Evolutionary conservation across 2,329 filamentous ascomycete species (phyloP), one percentile per base, ranked within the genome.

Genomic region (Knufia petricola): DNA sequence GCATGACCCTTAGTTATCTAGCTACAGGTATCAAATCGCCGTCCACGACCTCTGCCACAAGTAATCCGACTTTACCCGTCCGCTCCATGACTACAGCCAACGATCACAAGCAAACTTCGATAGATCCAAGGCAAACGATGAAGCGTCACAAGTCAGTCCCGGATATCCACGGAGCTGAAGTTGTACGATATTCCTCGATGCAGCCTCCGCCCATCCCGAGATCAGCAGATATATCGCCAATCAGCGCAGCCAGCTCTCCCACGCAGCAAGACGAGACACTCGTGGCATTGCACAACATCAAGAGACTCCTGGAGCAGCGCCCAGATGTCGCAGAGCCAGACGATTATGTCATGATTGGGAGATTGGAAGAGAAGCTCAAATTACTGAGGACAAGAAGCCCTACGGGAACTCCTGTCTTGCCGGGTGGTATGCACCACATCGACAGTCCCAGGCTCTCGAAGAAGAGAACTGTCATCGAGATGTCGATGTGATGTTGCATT

Each of bases 181-280:
- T 69, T 68, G 23, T 63, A 62, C 53, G 49, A 2, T 54, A 49
- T 21, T 61, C 65, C 46, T 62, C 63, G 23, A 70, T 71, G 58
- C 61, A 68, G 50, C 62, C 67, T 34, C 61, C 66, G 8, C 58
- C 62, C 2, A 55, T 64, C 39, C 66, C 65, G 3, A 65, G 64
- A 49, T 68, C 67, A 19, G 64, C 60, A 32, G 64, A 63, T 40
- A 63, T 66, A 10, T 71, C 69, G 28, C 69, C 79, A 31, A 69
- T 78, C 52, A 75, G 76, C 34, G 75, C 79, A 43, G 75, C 82
- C 1, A 76, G 46, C 15, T 51, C 67, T 23, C 84, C 84, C 1
- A 85, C 84, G 0, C 87, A 83, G 0, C 85, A 88, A 57, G 88
- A 95, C 58, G 88, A 96, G 64, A 89, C 89, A 3, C 78, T 85